These are phyloP conservation scores for Epichloe amarillans DNA, from an alignment of 2,329 filamentous ascomycete species.

Conservation along the genomic window DNA sequence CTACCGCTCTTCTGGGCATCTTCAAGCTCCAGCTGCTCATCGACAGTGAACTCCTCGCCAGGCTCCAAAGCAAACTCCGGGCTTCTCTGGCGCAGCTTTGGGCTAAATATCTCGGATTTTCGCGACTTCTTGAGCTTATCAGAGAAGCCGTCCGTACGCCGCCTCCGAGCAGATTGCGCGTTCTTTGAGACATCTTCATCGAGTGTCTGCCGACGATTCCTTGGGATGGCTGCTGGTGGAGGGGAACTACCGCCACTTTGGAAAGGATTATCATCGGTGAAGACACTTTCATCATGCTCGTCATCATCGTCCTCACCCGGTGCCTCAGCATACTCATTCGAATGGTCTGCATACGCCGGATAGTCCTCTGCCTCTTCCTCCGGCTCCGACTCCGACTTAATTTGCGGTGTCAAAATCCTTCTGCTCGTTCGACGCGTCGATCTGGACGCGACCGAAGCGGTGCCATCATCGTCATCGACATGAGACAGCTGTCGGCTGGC, in stretches of 20 bases:
- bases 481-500: slow-evolving; percentile 40
- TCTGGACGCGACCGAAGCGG: slow-evolving; percentile 21
- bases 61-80: slow-evolving; percentile 39
- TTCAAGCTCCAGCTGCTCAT: slow-evolving; percentile 70
- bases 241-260: slow-evolving; percentile 67
- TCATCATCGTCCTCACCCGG: background rate
- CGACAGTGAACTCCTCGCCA: slow-evolving; percentile 88
- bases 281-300: slow-evolving; percentile 47
- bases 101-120: slow-evolving; percentile 42
- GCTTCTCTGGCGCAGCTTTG: slow-evolving; percentile 22
- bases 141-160: slow-evolving; percentile 25
- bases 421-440: slow-evolving; percentile 35
- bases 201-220: slow-evolving; percentile 35
- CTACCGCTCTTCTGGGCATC: slow-evolving; percentile 48
- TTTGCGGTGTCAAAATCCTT: slow-evolving; percentile 36
- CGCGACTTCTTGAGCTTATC: slow-evolving; percentile 27
- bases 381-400: slow-evolving; percentile 41
- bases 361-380: slow-evolving; percentile 22
- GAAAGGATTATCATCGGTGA: slow-evolving; percentile 85
- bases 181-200: slow-evolving; percentile 29
- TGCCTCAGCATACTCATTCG: slow-evolving; percentile 39
- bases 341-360: slow-evolving; percentile 27
- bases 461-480: slow-evolving; percentile 32
- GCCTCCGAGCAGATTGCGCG: slow-evolving; percentile 30
- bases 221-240: slow-evolving; percentile 32